These are phyloP conservation scores for Curvularia spicifera DNA, from an alignment of 2,329 filamentous ascomycete species.

Conservation along the genomic window DNA sequence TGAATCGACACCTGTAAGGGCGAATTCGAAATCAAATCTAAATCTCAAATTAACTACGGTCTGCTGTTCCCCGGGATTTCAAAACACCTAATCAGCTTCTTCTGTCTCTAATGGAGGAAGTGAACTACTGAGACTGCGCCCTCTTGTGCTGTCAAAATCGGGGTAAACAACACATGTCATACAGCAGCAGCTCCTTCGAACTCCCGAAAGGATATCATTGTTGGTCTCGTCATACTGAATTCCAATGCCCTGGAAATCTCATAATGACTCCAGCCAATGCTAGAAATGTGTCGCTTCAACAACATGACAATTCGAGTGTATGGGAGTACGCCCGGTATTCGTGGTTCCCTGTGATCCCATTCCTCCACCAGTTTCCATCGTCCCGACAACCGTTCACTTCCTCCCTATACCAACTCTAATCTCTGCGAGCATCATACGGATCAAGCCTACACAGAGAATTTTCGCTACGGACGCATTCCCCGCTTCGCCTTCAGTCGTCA, in stretches of 20 bases:
- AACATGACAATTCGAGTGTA: conserved; percentile 4
- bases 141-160: background rate
- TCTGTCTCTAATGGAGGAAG: background rate
- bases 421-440: background rate
- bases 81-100: conserved; percentile 42
- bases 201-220: background rate
- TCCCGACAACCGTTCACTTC: conserved; percentile 5
- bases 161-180: background rate
- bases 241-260: conserved; percentile 3
- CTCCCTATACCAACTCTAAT: background rate
- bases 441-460: background rate
- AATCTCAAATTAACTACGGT: too few relatives aligned
- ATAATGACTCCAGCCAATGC: conserved; percentile 7
- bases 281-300: conserved; percentile 1
- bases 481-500: background rate
- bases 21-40: background rate
- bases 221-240: background rate
- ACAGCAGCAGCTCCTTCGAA: conserved; percentile 4
- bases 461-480: too few relatives aligned
- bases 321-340: conserved; percentile 10
- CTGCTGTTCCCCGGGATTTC: conserved; percentile 54
- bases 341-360: conserved; percentile 6
- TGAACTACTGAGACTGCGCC: background rate
- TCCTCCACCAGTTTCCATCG: background rate
- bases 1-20: background rate